These are phyloP conservation scores for Xylariaceae sp. DNA, from an alignment of 2,329 filamentous ascomycete genomes.

Conservation along the genomic window DNA sequence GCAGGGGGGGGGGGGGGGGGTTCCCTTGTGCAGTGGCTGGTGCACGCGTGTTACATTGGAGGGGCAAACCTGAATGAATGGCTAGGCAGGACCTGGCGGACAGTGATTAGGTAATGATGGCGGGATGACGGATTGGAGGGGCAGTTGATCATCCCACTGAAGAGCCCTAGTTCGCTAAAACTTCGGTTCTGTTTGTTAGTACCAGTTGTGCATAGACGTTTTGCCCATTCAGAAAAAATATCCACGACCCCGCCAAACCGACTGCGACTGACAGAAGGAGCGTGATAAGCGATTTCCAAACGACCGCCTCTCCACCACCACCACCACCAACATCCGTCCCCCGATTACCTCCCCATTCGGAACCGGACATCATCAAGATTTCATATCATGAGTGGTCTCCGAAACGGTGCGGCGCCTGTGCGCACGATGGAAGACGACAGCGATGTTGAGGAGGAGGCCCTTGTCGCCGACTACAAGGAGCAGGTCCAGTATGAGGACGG, in stretches of 20 bases:
- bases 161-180: slow-evolving; percentile 34
- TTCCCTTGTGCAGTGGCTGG: too few species aligned
- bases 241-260: slow-evolving; percentile 23
- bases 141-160: too few species aligned
- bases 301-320: slow-evolving; percentile 19
- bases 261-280: slow-evolving; percentile 10
- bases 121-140: too few species aligned
- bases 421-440: slow-evolving; percentile 73
- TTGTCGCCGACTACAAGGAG: slow-evolving; percentile 93
- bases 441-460: slow-evolving; percentile 91
- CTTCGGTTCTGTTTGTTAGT: slow-evolving; percentile 25
- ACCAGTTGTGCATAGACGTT: too few species aligned
- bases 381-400: slow-evolving; percentile 56
- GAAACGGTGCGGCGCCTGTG: slow-evolving; percentile 57
- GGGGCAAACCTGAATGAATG: too few species aligned
- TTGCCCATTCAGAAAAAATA: too few species aligned
- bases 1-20: too few species aligned
- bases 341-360: slow-evolving; percentile 9
- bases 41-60: too few species aligned
- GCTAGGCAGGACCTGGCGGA: slow-evolving; percentile 3
- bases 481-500: slow-evolving; percentile 92
- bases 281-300: slow-evolving; percentile 12
- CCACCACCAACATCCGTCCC: slow-evolving; percentile 10
- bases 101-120: too few species aligned
- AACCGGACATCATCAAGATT: too few species aligned